Evolutionary conservation across 441 rosid genomes (phyloP).

Genomic region (Erodium moschatum): DNA sequence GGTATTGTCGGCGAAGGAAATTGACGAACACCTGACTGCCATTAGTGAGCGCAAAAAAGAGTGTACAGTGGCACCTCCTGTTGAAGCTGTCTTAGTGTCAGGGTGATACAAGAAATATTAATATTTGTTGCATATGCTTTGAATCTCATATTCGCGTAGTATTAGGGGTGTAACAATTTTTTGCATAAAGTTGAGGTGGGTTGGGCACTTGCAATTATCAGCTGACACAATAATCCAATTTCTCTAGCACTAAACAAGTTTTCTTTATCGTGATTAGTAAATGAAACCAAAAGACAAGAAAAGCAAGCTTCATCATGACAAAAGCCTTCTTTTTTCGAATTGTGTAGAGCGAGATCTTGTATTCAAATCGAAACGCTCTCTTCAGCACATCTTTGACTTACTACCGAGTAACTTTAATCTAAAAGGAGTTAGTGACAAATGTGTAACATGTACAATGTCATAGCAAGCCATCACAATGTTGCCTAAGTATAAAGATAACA

Average conservation of each 20-base stretch:
- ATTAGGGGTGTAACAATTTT: not conserved
- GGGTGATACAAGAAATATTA: too few species aligned
- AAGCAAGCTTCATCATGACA: slow-evolving; percentile 3
- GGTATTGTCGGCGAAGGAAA: too few species aligned
- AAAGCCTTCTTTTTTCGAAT: not conserved
- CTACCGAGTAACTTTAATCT: not conserved
- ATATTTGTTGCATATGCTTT: too few species aligned
- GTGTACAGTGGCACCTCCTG: too few species aligned
- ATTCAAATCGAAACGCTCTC: not conserved
- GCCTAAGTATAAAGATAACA: not conserved
- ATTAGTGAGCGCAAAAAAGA: too few species aligned
- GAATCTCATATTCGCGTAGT: too few species aligned
- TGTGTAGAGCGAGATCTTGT: not conserved
- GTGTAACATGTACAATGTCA: not conserved
- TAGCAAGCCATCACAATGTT: not conserved
- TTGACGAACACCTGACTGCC: too few species aligned
- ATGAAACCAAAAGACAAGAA: not conserved
- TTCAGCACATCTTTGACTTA: not conserved
- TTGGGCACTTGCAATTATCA: slow-evolving; percentile 13
- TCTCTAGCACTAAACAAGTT: slow-evolving; percentile 9
- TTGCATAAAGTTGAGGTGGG: slow-evolving; percentile 17
- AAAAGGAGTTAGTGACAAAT: not conserved
- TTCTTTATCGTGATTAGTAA: slow-evolving; percentile 9
- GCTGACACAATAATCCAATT: slow-evolving; percentile 19
- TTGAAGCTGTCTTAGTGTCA: too few species aligned